Evolutionary conservation across 495 filamentous ascomycete species (phyloP), one percentile per base, ranked within the genome.

Genomic region (Trichoderma virens): DNA sequence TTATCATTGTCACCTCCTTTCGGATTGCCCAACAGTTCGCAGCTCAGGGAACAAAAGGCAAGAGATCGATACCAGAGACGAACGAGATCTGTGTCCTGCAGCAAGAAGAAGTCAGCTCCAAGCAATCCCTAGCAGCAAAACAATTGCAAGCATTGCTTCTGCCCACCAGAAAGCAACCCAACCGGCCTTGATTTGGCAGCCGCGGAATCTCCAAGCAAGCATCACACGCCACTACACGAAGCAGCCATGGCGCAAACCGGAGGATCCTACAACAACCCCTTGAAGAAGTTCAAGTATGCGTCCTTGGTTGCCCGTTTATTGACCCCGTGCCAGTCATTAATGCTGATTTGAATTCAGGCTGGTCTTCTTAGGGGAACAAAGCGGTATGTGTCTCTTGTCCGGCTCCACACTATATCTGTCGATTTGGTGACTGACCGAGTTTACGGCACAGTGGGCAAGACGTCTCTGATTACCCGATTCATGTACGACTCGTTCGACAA

Each of bases 401-500:
- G 54, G 14, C 39, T 54, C 65, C 62, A 20, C 65, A 62, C 41
- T 73, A 61, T 72, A 66, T 60, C 62, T 62, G n/a, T 43, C 62
- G 35, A 62, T 28, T 56, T 60, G 34, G 47, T 35, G 63, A 65
- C 69, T 72, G 63, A 75, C 65, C 18, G 59, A 39, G 30, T 41
- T 39, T n/a, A 38, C n/a, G 56, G 66, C 27, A 28, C 75, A 97
- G 94, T 98, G 65, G 94, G 94, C 68, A 98, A 98, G 81, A 98
- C 94, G 41, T 98, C 95, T 54, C 79, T 98, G 71, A 98, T 98
- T 74, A 98, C 94, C 63, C 88, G 94, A 64, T 98, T 98, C 81
- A 98, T 98, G 94, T 98, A 98, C 82, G 94, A 98, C 78, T 97
- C 94, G 38, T 98, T 98, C 84, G 95, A 98, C 82, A 97, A 96